A percentile compares a stretch with the other conserved stretches of the same genome.
These are phyloP conservation scores for Paramecium bursaria DNA, from an alignment of 73 alveolate species.

Conservation along the genomic window DNA sequence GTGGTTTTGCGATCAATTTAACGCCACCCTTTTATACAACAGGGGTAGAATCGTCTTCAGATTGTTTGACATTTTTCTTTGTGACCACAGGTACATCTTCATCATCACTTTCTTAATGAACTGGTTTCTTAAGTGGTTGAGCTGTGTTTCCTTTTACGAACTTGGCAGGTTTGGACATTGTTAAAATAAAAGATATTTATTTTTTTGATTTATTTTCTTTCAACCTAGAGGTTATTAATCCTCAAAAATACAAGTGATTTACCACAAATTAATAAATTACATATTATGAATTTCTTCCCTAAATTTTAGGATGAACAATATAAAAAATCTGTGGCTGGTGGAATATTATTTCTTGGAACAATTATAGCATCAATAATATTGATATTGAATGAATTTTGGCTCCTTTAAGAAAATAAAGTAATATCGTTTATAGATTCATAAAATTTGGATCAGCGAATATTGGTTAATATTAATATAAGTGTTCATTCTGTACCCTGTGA, in stretches of 20 bases:
- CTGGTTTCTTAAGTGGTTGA: too few species aligned
- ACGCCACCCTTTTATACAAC: too few species aligned
- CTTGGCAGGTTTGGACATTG: too few species aligned
- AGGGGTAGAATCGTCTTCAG: too few species aligned
- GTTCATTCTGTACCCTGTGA: too few species aligned
- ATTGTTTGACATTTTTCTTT: too few species aligned
- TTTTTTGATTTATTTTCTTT: too few species aligned
- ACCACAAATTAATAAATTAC: conserved; percentile 26
- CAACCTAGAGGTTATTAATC: too few species aligned
- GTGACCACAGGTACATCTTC: too few species aligned
- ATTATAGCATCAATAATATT: background rate
- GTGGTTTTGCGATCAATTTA: conserved; percentile 10
- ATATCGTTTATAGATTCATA: background rate
- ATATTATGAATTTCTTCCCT: conserved; percentile 50
- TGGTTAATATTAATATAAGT: background rate
- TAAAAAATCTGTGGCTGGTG: background rate
- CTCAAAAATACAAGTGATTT: background rate
- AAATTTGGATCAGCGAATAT: background rate
- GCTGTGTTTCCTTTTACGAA: too few species aligned
- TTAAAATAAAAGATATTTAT: too few species aligned
- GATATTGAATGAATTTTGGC: background rate
- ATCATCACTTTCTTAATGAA: too few species aligned
- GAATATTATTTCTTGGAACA: background rate
- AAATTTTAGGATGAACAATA: conserved; percentile 16
- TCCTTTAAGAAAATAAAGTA: background rate